A percentile compares a stretch with the other conserved stretches of the same genome.
Evolutionary conservation across 352 stramenopile species (phyloP).

Genomic region (Peronospora belbahrii): DNA sequence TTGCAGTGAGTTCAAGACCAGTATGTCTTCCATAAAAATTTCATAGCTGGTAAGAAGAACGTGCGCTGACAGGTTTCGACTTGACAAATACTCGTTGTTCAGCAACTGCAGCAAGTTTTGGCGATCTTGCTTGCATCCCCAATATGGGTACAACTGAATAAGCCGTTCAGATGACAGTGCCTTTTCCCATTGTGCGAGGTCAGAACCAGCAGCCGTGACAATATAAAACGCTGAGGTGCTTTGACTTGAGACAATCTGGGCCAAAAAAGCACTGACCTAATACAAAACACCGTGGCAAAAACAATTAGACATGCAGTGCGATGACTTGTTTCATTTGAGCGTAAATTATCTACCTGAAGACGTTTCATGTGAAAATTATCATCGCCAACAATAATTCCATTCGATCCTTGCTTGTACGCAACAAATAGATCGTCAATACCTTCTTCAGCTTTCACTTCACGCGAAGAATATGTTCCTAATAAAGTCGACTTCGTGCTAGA

Average conservation of each 20-base stretch:
- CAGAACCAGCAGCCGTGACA: constrained; percentile 31
- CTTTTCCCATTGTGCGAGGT: constrained; percentile 36
- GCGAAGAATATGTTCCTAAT: neutral
- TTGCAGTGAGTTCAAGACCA: constrained; percentile 30
- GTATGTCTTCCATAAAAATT: constrained; percentile 44
- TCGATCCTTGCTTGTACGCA: constrained; percentile 25
- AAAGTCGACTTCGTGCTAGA: constrained; percentile 13
- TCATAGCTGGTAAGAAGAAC: constrained; percentile 57
- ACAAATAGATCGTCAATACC: constrained; percentile 9
- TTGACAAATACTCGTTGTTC: constrained; percentile 29
- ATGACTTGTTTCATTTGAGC: neutral
- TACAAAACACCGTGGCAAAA: constrained; percentile 4
- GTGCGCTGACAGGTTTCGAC: constrained; percentile 22
- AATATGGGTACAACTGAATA: constrained; percentile 45
- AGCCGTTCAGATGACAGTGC: constrained; percentile 19
- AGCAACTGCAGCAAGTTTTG: constrained; percentile 30
- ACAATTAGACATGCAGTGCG: constrained; percentile 1
- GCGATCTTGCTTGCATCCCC: constrained; percentile 38
- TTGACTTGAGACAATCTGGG: constrained; percentile 22
- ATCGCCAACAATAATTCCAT: constrained; percentile 22
- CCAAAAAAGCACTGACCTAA: constrained; percentile 29
- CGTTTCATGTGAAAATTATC: constrained; percentile 17
- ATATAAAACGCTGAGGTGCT: constrained; percentile 33
- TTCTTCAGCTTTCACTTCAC: constrained; percentile 1
- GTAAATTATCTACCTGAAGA: constrained; percentile 14